These are phyloP conservation scores for Penicillium longicatenatum DNA, from an alignment of 495 filamentous ascomycete genomes.

Conservation along the genomic window DNA sequence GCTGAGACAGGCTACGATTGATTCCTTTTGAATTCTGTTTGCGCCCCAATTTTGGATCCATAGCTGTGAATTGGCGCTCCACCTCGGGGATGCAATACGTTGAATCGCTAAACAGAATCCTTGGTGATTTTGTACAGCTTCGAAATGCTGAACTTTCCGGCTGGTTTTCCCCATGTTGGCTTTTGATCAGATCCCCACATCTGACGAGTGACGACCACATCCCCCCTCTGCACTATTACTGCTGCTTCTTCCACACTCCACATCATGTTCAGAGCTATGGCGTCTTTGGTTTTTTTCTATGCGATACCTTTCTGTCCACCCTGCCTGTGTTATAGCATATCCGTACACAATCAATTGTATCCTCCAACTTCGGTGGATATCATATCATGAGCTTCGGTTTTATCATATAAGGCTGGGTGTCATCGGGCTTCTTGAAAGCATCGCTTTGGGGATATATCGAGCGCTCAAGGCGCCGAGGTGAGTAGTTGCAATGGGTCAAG, in stretches of 20 bases:
- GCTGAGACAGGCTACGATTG: background rate
- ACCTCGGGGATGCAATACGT: background rate
- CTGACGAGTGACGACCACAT: conserved; percentile 1
- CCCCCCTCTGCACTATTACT: background rate
- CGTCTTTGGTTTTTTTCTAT: conserved; percentile 23
- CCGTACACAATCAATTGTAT: conserved; percentile 13
- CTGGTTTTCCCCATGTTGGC: background rate
- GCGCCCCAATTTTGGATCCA: conserved; percentile 1
- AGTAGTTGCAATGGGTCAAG: background rate
- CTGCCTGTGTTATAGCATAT: conserved; percentile 16
- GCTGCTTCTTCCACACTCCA: conserved; percentile 20
- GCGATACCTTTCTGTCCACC: conserved; percentile 23
- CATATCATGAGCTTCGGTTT: background rate
- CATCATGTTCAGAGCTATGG: conserved; percentile 19
- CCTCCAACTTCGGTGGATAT: background rate
- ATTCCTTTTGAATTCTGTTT: conserved; percentile 10
- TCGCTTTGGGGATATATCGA: background rate
- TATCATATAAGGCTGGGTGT: background rate
- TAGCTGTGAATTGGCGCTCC: background rate
- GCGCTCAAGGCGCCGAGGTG: background rate
- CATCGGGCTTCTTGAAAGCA: background rate
- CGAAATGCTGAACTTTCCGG: background rate
- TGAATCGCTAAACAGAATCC: background rate
- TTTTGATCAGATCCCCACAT: background rate
- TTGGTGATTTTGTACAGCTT: background rate